Conservation (phyloP, 2,329 filamentous ascomycete species). For the Raffaelea arxii region DNA sequence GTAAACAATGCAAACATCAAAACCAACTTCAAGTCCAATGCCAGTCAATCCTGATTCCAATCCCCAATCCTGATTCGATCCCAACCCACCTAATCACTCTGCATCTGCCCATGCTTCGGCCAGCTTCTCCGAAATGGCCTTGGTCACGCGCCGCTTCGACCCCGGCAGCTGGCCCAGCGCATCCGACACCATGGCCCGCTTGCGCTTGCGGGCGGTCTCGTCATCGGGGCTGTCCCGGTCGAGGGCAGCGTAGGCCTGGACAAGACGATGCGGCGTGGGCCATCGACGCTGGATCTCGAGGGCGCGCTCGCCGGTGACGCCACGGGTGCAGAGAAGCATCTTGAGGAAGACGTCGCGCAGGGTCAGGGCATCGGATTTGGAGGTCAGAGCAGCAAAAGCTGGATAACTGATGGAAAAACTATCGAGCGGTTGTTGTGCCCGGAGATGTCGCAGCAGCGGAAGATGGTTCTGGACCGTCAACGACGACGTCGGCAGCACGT, state of each 20-base stretch:
- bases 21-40: too few relatives aligned
- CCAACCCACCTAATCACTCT: constrained; percentile 12
- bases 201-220: constrained; percentile 42
- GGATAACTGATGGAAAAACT: constrained; percentile 56
- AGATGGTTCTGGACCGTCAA: constrained; percentile 58
- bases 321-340: constrained; percentile 75
- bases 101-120: constrained; percentile 61
- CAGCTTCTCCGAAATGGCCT: constrained; percentile 56
- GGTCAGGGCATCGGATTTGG: constrained; percentile 66
- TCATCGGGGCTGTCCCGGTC: constrained; percentile 28
- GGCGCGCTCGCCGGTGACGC: constrained; percentile 68
- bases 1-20: too few relatives aligned
- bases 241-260: constrained; percentile 57
- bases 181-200: constrained; percentile 49
- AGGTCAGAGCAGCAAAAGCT: constrained; percentile 61
- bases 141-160: constrained; percentile 56
- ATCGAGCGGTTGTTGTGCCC: constrained; percentile 15
- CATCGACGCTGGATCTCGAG: constrained; percentile 71
- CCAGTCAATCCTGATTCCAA: too few relatives aligned
- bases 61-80: neutral
- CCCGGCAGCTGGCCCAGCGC: constrained; percentile 50
- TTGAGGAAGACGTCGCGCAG: constrained; percentile 69
- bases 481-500: constrained; percentile 56
- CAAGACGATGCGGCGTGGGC: constrained; percentile 61
- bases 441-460: constrained; percentile 48